Evolutionary conservation across 1,284 basidiomycete species (phyloP).

Genomic region (Ganoderma multipileum): DNA sequence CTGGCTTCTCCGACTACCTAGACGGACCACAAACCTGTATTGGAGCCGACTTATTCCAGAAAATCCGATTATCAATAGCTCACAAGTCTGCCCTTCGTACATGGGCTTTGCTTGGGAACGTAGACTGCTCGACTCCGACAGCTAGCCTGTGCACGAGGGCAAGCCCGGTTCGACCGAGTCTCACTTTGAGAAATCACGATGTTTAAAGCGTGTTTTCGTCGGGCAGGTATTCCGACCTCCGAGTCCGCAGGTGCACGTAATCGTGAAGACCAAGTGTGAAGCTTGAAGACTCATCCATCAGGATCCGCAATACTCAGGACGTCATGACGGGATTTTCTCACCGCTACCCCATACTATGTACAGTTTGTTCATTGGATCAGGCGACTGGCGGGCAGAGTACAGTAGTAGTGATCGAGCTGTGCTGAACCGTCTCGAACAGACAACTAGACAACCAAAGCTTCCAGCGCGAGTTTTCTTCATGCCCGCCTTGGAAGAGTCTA

Average conservation of each 20-base stretch:
- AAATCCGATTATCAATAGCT: background rate
- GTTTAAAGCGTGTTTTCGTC: background rate
- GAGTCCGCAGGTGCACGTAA: background rate
- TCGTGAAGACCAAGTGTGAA: background rate
- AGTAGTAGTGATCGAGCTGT: background rate
- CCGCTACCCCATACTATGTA: background rate
- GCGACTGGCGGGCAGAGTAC: background rate
- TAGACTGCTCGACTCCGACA: background rate
- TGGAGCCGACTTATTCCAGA: background rate
- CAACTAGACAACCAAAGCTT: background rate
- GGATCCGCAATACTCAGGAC: conserved; percentile 9
- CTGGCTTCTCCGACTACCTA: background rate
- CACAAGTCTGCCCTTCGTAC: background rate
- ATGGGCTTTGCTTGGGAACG: background rate
- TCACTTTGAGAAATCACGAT: background rate
- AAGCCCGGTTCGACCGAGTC: background rate
- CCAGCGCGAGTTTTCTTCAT: background rate
- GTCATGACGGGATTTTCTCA: background rate
- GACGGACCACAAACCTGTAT: conserved; percentile 1
- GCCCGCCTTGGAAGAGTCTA: background rate
- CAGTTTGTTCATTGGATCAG: background rate
- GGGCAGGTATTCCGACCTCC: background rate
- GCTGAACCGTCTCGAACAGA: background rate
- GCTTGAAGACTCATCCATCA: background rate
- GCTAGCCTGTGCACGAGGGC: background rate